Conservation (phyloP, 768 basidiomycete species). For the Trametes gibbosa region DNA sequence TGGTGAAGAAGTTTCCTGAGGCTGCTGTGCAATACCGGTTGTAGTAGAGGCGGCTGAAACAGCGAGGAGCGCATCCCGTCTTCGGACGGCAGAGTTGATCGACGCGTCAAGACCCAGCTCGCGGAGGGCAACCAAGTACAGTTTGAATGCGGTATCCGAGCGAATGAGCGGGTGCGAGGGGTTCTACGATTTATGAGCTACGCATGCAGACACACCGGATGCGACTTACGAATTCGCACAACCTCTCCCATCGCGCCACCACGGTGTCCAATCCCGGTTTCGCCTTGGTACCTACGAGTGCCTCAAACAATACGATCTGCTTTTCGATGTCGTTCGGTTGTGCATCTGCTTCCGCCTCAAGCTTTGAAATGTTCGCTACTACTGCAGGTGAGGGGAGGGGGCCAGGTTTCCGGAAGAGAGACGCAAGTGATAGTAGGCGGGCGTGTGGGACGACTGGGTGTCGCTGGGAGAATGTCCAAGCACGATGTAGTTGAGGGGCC, state of each 20-base stretch:
- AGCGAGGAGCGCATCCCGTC: conserved; percentile 63
- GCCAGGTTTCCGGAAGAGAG: conserved; percentile 38
- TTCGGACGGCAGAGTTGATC: conserved; percentile 62
- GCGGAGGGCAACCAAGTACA: conserved; percentile 70
- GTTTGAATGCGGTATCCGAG: conserved; percentile 69
- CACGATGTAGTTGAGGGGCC: background rate
- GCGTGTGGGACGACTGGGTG: background rate
- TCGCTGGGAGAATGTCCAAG: background rate
- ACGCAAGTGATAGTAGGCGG: conserved; percentile 29
- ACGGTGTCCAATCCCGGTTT: conserved; percentile 70
- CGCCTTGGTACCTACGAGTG: conserved; percentile 60
- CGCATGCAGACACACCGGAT: background rate
- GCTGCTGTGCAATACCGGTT: background rate
- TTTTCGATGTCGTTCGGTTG: conserved; percentile 65
- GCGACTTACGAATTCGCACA: conserved; percentile 66
- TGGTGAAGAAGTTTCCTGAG: conserved; percentile 3
- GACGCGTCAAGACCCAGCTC: conserved; percentile 55
- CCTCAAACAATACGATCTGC: conserved; percentile 69
- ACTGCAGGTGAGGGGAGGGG: conserved; percentile 58
- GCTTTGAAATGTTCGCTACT: conserved; percentile 65
- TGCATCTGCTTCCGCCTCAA: conserved; percentile 77
- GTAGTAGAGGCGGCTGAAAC: conserved; percentile 18
- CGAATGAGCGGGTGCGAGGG: conserved; percentile 64
- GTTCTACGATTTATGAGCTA: conserved; percentile 43
- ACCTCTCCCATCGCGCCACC: conserved; percentile 78